Base-by-base conservation (phyloP, 306 rosid species). In the Cicer pinnatifidum region DNA sequence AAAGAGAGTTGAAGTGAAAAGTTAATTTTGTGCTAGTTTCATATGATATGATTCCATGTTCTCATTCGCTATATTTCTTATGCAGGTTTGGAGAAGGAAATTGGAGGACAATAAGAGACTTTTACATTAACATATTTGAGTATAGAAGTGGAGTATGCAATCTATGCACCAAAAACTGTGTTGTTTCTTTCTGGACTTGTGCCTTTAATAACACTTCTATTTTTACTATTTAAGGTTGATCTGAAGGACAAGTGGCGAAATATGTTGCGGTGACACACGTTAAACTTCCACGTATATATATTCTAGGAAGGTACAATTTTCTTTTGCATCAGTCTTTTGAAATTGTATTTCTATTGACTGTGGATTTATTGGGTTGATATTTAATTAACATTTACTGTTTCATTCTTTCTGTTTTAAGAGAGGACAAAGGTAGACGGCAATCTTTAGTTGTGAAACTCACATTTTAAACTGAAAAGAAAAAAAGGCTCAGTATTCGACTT, bases 181-280 rank as follows among this genome's bases (percentile, higher is more conserved):
- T 23, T 75, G 13, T 69, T 71, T 77, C 43, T 65, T 65, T 52
- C 6, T 40, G 59, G 73, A 20, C 51, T 15, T 64, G 3, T 73
- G 67, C 33, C 39, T 23, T 20, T n/a, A 57, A 23, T 78, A 35
- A 69, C 44, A 75, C 67, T 40, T 6, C 9, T 23, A 63, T 79
- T 40, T 63, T 38, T 23, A 3, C 7, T 40, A 76, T 67, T 57
- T 35, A 74, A 91, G 98, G 98, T 88, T 70, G 96, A 94, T 88
- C 75, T 94, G 69, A 94, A 94, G 86, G 98, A 94, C 80, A 91
- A 91, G 56, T 94, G 97, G 98, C 82, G 97, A 79, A 94, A 91
- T 70, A 74, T 94, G 96, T 69, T 76, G 6, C 77, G 84, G 62
- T 81, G 70, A 64, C 57, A 15, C 7, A 5, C 7, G 20, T 62